Percentiles rank a stretch among this genome's conserved stretches.
These are phyloP conservation scores for Jamesozyma piceae DNA, from an alignment of 805 yeast species.

Conservation along the genomic window DNA sequence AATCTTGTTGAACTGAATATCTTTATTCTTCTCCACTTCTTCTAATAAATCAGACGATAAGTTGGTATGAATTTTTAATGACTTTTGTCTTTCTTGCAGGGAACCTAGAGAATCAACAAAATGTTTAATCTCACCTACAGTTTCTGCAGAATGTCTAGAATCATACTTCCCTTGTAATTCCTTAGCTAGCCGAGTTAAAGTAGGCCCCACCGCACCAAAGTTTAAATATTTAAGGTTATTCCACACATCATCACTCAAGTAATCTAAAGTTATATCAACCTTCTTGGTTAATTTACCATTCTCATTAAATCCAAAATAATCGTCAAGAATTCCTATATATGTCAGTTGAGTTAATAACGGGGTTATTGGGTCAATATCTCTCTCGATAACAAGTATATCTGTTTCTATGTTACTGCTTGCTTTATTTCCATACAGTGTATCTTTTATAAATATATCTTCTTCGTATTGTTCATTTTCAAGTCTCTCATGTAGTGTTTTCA, in stretches of 20 bases:
- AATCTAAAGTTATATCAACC: slow-evolving; percentile 13
- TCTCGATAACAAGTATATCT: slow-evolving; percentile 70
- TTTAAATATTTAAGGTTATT: slow-evolving; percentile 50
- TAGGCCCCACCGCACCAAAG: slow-evolving; percentile 71
- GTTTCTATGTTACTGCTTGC: slow-evolving; percentile 42
- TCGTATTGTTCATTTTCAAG: slow-evolving; percentile 7
- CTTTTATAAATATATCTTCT: slow-evolving; percentile 18
- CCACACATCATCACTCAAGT: slow-evolving; percentile 25
- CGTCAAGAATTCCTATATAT: slow-evolving; percentile 76
- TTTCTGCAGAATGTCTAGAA: slow-evolving; percentile 44
- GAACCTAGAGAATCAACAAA: slow-evolving; percentile 64
- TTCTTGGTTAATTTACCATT: slow-evolving; percentile 29
- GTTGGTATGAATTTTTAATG: slow-evolving; percentile 61
- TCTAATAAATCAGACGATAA: slow-evolving; percentile 59
- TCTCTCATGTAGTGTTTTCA: slow-evolving; percentile 13
- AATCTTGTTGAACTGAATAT: slow-evolving; percentile 34
- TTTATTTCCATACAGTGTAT: slow-evolving; percentile 26
- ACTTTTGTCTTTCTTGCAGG: slow-evolving; percentile 57
- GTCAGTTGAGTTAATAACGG: slow-evolving; percentile 69
- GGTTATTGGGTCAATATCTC: slow-evolving; percentile 65
- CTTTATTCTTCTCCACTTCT: slow-evolving; percentile 30
- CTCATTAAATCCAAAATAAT: slow-evolving; percentile 44
- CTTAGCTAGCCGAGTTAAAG: slow-evolving; percentile 62
- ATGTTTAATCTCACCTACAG: slow-evolving; percentile 55
- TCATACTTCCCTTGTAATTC: slow-evolving; percentile 62